Base-by-base conservation (phyloP, 352 stramenopile genomes). In the Phytophthora sp. region DNA sequence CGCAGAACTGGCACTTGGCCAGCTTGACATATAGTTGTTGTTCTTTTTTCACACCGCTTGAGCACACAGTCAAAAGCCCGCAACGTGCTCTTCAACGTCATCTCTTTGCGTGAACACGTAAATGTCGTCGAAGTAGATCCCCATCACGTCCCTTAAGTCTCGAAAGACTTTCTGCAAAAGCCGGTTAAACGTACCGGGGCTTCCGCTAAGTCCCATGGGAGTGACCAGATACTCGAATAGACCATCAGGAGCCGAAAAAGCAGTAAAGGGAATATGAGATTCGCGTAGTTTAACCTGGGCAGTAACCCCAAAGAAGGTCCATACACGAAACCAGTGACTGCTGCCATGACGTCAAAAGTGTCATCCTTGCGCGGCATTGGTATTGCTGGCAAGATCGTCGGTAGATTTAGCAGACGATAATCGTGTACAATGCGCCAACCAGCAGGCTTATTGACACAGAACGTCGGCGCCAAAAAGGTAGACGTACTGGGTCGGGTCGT, bases 401-500 rank as follows among this genome's bases (percentile, higher is more conserved):
- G 24, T 9, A 30, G 16, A 36, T 58, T 35, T 13, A 13, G n/a
- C 53, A 57, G 8, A 57, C 57, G 35, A 27, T 49, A 65, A 21
- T 52, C 33, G n/a, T 57, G 31, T 3, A 51, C 42, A 31, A 51
- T 51, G 5, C 42, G 42, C 20, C 21, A 31, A 16, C 49, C 31
- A 4, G 45, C 20, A 15, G 49, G 49, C n/a, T 57, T 45, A 18
- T 45, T 33, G 2, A 45, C 30, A 45, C 49, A 57, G 30, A 46
- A 57, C 7, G 30, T 45, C 9, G 49, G 29, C 2, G 49, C 49
- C 31, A 15, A 27, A 47, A 66, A 66, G 7, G 39, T 9, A 16
- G 27, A 60, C 9, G 47, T 66, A 31, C 47, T 66, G 18, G 27
- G 59, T 16, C 50, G 50, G 57, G 26, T 45, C 30, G 31, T 33